Percentiles rank a stretch among this genome's conserved stretches.
These are phyloP conservation scores for Backusella sp. DNA, from an alignment of 192 early-diverging fungal species.

Conservation along the genomic window DNA sequence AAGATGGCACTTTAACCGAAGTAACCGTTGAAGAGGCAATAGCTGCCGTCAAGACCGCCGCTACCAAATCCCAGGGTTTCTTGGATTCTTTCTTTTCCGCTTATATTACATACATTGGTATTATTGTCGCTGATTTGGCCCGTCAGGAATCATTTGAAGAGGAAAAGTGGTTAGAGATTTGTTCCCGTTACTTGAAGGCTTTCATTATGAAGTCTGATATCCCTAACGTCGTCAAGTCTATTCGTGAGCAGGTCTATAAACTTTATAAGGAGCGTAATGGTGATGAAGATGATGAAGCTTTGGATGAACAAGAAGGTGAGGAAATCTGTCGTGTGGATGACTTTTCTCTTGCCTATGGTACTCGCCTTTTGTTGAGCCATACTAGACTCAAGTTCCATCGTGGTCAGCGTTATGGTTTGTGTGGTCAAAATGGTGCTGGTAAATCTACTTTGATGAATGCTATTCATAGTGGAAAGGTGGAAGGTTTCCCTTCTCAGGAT, in stretches of 20 bases:
- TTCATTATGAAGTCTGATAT: constrained; percentile 53
- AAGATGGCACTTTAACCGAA: constrained; percentile 5
- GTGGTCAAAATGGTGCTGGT: constrained; percentile 80
- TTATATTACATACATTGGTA: constrained; percentile 55
- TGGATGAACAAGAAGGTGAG: constrained; percentile 49
- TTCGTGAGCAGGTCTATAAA: constrained; percentile 34
- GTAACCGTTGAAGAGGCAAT: constrained; percentile 40
- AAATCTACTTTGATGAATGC: constrained; percentile 82
- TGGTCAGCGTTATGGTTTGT: constrained; percentile 78
- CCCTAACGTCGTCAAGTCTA: constrained; percentile 35
- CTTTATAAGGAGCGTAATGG: constrained; percentile 32
- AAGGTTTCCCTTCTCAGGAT: constrained; percentile 75
- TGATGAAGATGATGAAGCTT: constrained; percentile 39
- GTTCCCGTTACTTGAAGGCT: constrained; percentile 51
- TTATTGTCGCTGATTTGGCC: constrained; percentile 52
- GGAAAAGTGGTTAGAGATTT: constrained; percentile 58
- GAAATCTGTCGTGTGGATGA: constrained; percentile 60
- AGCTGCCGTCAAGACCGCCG: constrained; percentile 40
- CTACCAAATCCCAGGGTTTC: constrained; percentile 49
- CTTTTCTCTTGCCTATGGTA: constrained; percentile 80
- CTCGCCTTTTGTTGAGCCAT: constrained; percentile 73
- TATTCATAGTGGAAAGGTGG: constrained; percentile 74
- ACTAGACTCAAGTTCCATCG: constrained; percentile 59
- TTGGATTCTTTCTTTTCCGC: constrained; percentile 47
- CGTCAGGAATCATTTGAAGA: constrained; percentile 56